Conservation (phyloP, 306 rosid species). For the Myrica gale region DNA sequence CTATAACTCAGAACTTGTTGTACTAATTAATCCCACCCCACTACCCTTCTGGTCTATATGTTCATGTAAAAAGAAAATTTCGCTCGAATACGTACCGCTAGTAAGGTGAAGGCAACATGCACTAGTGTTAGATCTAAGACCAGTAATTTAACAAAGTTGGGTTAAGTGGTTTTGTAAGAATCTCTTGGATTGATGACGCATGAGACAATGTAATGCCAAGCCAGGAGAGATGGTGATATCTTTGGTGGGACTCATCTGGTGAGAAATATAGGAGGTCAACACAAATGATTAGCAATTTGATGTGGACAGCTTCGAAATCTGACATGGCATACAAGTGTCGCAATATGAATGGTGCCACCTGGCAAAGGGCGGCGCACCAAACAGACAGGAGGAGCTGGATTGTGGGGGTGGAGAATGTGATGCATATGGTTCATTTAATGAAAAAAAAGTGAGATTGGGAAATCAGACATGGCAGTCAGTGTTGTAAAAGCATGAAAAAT, state of each 20-base stretch:
- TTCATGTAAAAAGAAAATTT: no score
- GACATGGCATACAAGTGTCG: constrained; percentile 50
- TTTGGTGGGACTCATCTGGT: constrained; percentile 35
- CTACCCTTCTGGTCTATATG: no score
- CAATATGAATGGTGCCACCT: constrained; percentile 44
- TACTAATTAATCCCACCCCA: no score
- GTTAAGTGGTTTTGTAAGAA: neutral
- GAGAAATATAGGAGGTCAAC: constrained; percentile 24
- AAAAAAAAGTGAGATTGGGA: neutral
- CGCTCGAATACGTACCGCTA: neutral
- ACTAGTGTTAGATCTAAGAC: neutral
- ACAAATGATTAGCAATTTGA: constrained; percentile 52
- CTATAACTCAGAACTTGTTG: no score
- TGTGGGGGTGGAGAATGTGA: constrained; percentile 34
- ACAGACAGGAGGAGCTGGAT: constrained; percentile 41
- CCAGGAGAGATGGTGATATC: constrained; percentile 3
- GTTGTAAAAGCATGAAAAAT: constrained; percentile 6
- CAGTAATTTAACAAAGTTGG: neutral
- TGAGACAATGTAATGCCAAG: neutral
- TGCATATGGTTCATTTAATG: neutral
- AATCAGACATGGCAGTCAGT: neutral
- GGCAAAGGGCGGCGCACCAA: constrained; percentile 71
- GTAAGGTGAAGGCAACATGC: neutral
- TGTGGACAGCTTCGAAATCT: constrained; percentile 45
- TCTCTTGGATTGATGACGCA: neutral